Conservation (phyloP, 1,284 basidiomycete species). For the Cutaneotrichosporon arboriforme region DNA sequence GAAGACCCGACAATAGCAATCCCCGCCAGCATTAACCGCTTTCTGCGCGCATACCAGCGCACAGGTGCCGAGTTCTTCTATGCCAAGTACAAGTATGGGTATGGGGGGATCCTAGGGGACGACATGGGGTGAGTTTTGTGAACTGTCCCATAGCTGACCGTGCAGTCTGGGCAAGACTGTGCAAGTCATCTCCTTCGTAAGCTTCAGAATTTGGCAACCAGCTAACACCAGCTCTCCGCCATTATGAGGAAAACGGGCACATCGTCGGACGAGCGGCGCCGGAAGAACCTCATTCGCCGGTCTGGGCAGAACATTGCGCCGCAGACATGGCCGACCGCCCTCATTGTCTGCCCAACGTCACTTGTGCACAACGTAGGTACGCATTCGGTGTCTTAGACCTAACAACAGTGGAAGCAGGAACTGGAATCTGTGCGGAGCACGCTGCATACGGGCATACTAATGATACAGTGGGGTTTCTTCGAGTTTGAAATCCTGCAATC, state of each 20-base stretch:
- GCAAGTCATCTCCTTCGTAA: slow-evolving; percentile 43
- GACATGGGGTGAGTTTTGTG: slow-evolving; percentile 50
- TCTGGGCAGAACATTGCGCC: slow-evolving; percentile 17
- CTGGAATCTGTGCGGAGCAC: slow-evolving; percentile 42
- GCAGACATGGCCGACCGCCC: slow-evolving; percentile 39
- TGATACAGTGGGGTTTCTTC: slow-evolving; percentile 43
- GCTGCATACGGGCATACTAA: background rate
- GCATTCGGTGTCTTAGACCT: slow-evolving; percentile 13
- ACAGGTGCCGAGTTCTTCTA: slow-evolving; percentile 51
- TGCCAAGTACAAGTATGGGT: slow-evolving; percentile 42
- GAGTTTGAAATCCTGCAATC: slow-evolving; percentile 33
- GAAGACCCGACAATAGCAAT: slow-evolving; percentile 30
- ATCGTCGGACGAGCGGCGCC: slow-evolving; percentile 33
- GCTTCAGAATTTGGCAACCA: slow-evolving; percentile 1
- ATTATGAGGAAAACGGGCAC: slow-evolving; percentile 52
- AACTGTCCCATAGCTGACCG: background rate
- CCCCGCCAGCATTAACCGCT: slow-evolving; percentile 50
- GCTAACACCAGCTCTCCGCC: slow-evolving; percentile 43
- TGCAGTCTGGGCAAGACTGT: slow-evolving; percentile 45
- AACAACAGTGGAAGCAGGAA: slow-evolving; percentile 49
- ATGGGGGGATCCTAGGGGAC: slow-evolving; percentile 51
- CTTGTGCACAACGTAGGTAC: slow-evolving; percentile 46
- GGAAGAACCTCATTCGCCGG: slow-evolving; percentile 27
- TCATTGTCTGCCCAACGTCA: slow-evolving; percentile 47
- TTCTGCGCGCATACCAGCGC: slow-evolving; percentile 51